Percentiles rank a stretch among this genome's conserved stretches.
phyloP scores from a whole-genome alignment of 257 asterid species.

The Nicotiana obtusifolia region DNA sequence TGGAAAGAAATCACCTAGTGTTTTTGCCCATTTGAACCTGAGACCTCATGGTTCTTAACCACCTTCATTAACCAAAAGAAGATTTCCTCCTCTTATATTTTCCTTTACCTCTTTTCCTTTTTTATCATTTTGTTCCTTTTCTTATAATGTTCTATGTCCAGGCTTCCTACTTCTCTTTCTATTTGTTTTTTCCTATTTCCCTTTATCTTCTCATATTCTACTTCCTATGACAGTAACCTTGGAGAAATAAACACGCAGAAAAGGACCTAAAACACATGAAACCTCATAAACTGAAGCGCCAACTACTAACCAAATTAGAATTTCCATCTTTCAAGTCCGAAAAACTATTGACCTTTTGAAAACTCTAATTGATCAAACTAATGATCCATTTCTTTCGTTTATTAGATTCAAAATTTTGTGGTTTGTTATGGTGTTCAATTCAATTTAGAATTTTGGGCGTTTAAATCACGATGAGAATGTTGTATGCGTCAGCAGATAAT shows the following conservation, averaged over 20 bases:
- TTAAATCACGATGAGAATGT: not conserved
- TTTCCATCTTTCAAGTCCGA: not conserved
- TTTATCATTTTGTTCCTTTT: not conserved
- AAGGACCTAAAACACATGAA: not conserved
- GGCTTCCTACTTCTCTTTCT: not conserved
- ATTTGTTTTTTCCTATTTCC: not conserved
- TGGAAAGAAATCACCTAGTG: too few species aligned
- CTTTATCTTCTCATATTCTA: not conserved
- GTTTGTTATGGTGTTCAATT: not conserved
- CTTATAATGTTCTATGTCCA: not conserved
- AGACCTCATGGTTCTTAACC: too few species aligned
- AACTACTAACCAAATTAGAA: not conserved
- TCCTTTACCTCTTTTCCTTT: not conserved
- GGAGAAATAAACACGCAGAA: not conserved
- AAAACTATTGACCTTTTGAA: not conserved
- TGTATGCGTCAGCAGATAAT: not conserved
- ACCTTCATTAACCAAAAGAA: too few species aligned
- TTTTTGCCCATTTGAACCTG: too few species aligned
- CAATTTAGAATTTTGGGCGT: not conserved
- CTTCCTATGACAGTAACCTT: not conserved
- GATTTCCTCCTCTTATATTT: not conserved
- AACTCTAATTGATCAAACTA: not conserved
- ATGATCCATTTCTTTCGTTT: not conserved
- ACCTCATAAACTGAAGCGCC: not conserved
- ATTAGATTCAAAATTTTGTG: not conserved